Percentiles rank a stretch among this genome's conserved stretches.
These are phyloP conservation scores for Sungouiella blattae DNA, from an alignment of 805 yeast genomes.

Conservation along the genomic window DNA sequence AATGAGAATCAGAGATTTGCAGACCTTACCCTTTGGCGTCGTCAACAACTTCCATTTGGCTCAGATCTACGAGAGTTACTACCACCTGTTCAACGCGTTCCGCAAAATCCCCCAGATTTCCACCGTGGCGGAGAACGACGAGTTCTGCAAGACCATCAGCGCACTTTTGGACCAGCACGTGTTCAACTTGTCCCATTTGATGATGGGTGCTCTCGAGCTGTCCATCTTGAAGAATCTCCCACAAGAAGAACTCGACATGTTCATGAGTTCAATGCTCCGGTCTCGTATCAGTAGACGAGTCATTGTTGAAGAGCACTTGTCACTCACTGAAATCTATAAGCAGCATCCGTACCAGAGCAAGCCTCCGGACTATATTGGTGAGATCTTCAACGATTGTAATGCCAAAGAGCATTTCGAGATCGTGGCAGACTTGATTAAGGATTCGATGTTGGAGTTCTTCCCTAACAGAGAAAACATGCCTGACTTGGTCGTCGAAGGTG, in stretches of 20 bases:
- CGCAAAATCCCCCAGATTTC: constrained; percentile 67
- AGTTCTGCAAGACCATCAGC: constrained; percentile 62
- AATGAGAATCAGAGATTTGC: constrained; percentile 73
- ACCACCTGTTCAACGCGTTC: constrained; percentile 81
- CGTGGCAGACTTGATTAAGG: constrained; percentile 51
- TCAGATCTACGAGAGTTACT: constrained; percentile 85
- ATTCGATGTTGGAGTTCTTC: constrained; percentile 49
- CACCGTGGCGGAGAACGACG: constrained; percentile 69
- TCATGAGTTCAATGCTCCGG: constrained; percentile 74
- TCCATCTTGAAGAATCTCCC: constrained; percentile 58
- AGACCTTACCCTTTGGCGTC: constrained; percentile 76
- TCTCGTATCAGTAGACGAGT: constrained; percentile 88
- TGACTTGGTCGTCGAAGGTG: constrained; percentile 71
- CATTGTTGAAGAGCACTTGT: constrained; percentile 86
- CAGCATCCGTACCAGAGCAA: constrained; percentile 43
- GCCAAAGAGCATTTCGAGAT: constrained; percentile 62
- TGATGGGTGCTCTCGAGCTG: constrained; percentile 90
- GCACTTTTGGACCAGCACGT: constrained; percentile 75
- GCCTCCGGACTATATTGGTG: constrained; percentile 63
- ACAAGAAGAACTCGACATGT: constrained; percentile 59
- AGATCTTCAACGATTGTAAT: constrained; percentile 75
- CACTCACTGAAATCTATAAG: constrained; percentile 64
- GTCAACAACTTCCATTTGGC: constrained; percentile 82
- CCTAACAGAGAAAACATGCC: constrained; percentile 62
- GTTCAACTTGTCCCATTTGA: constrained; percentile 77